A percentile compares a stretch with the other conserved stretches of the same genome.
phyloP scores from a whole-genome alignment of 2,329 filamentous ascomycete species.

The Trichophyton verrucosum region DNA sequence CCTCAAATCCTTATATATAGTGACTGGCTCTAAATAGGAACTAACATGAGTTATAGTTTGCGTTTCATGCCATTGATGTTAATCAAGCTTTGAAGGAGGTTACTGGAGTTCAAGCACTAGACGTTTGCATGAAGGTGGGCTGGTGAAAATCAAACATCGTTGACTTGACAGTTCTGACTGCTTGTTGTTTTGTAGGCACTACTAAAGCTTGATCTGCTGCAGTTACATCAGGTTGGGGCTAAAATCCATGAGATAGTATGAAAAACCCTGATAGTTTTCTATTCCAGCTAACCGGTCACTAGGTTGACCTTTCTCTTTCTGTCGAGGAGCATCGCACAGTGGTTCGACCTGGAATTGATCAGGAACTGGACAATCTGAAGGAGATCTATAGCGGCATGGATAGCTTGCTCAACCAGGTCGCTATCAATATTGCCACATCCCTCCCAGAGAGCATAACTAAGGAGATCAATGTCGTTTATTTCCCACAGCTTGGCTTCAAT shows the following conservation, averaged over 20 bases:
- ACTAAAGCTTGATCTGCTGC: constrained; percentile 45
- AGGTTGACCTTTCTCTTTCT: constrained; percentile 70
- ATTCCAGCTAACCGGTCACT: constrained; percentile 10
- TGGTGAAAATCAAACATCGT: not conserved
- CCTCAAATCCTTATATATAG: no score
- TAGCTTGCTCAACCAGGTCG: constrained; percentile 56
- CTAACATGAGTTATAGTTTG: constrained; percentile 42
- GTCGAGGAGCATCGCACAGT: constrained; percentile 58
- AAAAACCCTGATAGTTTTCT: not conserved
- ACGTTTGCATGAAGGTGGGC: constrained; percentile 43
- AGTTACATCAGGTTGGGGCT: constrained; percentile 54
- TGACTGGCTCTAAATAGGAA: not conserved
- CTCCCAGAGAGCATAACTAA: constrained; percentile 47
- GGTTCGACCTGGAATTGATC: constrained; percentile 59
- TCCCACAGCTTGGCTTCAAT: constrained; percentile 84
- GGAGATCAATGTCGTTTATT: constrained; percentile 67
- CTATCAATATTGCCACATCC: constrained; percentile 47
- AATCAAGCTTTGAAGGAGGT: constrained; percentile 51
- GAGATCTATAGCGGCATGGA: constrained; percentile 66
- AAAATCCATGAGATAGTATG: constrained; percentile 54
- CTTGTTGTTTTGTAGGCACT: constrained; percentile 36
- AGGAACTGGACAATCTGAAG: constrained; percentile 65
- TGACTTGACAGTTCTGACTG: not conserved
- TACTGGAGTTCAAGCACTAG: constrained; percentile 40
- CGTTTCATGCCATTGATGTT: constrained; percentile 57